Evolutionary conservation across 176 grass and related monocot species (phyloP), one percentile per base, ranked within the genome.

Genomic region (Rhynchospora breviuscula): DNA sequence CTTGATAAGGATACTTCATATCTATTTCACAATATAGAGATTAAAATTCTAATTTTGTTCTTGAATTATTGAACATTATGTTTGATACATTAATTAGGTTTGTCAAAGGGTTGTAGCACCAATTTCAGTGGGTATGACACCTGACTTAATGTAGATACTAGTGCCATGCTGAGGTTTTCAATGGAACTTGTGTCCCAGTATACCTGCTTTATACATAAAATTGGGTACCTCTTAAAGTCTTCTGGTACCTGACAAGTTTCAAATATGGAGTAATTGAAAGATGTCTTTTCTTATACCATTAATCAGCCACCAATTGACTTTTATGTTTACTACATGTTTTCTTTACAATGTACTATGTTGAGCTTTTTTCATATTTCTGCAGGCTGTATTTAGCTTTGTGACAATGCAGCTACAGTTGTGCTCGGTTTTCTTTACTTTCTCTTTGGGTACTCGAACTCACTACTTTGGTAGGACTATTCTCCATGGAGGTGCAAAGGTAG

Each of bases 391-490:
- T 81, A 90, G 88, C 85, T 98, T 98, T 83, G 85, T 93, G 78
- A 98, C 86, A 18, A 98, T 98, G 95, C 95, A 98, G 85, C 89
- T 98, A 6, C 95, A 98, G 87, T 85, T 98, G 53, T 98, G 95
- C 74, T 94, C 92, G 11, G 87, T 98, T 70, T 98, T 98, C 75
- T 98, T 98, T 85, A 98, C 95, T 63, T 98, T 98, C 81, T 98
- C 95, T 49, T 90, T 98, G 88, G 95, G 95, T 80, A 98, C 95
- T 63, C 92, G 89, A 85, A 98, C 95, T 83, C 95, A 98, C 83
- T 98, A 98, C 80, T 98, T 98, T 84, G 95, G 92, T 45, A 91
- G 95, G 91, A 98, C 95, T 65, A 98, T 98, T 66, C 95, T 98
- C 78, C 95, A 98, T 91, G 95, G 95, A 67, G 95, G 95, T 79